Conservation (phyloP, 805 yeast species). For the Zygosaccharomyces bailii region DNA sequence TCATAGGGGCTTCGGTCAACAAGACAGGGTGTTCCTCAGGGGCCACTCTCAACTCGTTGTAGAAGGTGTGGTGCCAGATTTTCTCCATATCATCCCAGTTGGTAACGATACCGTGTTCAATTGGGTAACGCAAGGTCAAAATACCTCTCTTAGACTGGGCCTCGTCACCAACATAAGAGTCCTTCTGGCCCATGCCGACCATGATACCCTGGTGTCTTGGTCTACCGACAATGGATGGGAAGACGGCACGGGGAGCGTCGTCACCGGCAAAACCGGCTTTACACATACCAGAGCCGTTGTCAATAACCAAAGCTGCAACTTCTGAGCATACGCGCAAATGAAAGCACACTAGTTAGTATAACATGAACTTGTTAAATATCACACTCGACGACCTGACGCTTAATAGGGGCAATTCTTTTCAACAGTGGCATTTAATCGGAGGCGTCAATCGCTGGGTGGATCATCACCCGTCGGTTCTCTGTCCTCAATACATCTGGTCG, state of each 20-base stretch:
- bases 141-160: slow-evolving; percentile 99
- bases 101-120: slow-evolving; percentile 99
- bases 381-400: background rate
- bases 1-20: slow-evolving; percentile 99
- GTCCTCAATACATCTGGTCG: no score
- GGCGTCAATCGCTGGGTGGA: background rate
- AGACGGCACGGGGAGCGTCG: slow-evolving; percentile 99
- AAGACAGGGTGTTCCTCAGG: slow-evolving; percentile 99
- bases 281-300: slow-evolving; percentile 99
- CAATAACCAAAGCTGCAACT: slow-evolving; percentile 69
- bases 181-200: slow-evolving; percentile 99
- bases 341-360: slow-evolving; percentile 12
- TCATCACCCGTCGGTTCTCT: no score
- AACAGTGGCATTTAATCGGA: background rate
- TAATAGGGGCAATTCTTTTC: background rate
- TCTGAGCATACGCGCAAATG: no score
- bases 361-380: background rate
- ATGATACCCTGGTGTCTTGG: slow-evolving; percentile 99
- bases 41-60: slow-evolving; percentile 99
- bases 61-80: slow-evolving; percentile 99
- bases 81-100: slow-evolving; percentile 99
- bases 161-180: slow-evolving; percentile 99
- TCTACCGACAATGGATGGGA: slow-evolving; percentile 99
- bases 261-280: slow-evolving; percentile 99
- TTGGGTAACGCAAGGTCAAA: slow-evolving; percentile 96